Conservation (phyloP, 2,329 filamentous ascomycete species). For the Sclerotinia glacialis region DNA sequence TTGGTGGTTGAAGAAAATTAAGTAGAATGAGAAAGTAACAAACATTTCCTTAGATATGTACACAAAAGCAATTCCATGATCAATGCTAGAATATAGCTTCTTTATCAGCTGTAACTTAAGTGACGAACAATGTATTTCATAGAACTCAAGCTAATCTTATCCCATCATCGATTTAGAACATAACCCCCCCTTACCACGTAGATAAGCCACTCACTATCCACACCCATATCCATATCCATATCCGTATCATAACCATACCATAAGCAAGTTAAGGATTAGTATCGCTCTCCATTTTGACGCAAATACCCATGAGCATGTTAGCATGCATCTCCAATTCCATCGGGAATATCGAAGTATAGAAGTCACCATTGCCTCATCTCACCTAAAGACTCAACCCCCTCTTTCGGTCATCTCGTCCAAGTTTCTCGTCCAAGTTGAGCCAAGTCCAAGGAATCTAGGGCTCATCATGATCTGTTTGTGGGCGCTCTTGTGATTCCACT, state of each 20-base stretch:
- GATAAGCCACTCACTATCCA: background rate
- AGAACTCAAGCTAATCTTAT: no score
- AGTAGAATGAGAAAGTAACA: no score
- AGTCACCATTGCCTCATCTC: background rate
- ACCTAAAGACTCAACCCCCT: background rate
- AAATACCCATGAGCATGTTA: background rate
- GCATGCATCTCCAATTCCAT: background rate
- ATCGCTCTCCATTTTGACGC: background rate
- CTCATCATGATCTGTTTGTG: background rate
- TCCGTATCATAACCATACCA: background rate
- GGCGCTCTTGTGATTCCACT: background rate
- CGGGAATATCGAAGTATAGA: background rate
- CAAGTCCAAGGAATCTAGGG: background rate
- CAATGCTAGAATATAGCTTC: background rate
- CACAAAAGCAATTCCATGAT: background rate
- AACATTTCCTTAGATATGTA: no score
- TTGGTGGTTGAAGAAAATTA: no score
- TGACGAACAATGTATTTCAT: background rate
- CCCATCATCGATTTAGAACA: no score
- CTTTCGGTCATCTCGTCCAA: background rate
- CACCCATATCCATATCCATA: background rate
- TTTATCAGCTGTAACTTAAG: background rate
- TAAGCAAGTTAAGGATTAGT: no score
- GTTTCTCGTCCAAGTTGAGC: background rate
- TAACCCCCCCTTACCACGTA: no score